Base-by-base conservation (phyloP, 768 basidiomycete genomes). In the Trametes sanguinea region DNA sequence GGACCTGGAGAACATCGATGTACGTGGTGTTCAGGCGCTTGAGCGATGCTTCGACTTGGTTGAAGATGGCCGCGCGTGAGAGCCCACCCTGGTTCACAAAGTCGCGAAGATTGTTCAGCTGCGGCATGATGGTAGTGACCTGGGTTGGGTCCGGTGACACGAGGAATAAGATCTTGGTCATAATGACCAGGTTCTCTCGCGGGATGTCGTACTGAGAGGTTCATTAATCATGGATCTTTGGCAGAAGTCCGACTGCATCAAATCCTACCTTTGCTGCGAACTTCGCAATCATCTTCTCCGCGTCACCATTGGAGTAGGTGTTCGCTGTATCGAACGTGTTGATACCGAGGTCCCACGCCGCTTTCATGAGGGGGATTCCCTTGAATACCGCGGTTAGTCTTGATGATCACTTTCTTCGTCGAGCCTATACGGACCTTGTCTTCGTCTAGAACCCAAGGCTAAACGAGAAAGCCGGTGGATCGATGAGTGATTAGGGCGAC, bases 31-130 rank as follows among this genome's bases (percentile, higher is more conserved):
- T 61, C 22, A 80, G 68, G 3, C 78, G 76, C 22, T 58, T 64
- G 6, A 79, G 74, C 0, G 75, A 77, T 4, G 75, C 78, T 0
- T 76, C 74, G 35, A 73, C 66, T 8, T 67, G 67, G 60, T 68
- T 69, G 64, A 71, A 71, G 57, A 73, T 67, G 13, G 71, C 75
- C 65, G 80, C 81, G 60, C 83, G 76, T 52, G 75, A 77, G 22
- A 81, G 64, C 2, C 82, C 83, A 40, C 73, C 68, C 57, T 80
- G 77, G 65, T 84, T 85, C 43, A 81, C 78, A 61, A 78, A 82
- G 42, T 72, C 66, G 6, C 57, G 63, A 7, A 64, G 52, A n/a
- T 65, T 43, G 50, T 45, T 45, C 51, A 67, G 54, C 11, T 17
- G 39, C 1, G 54, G 51, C n/a, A 54, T 58, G 29, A 61, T 54